phyloP scores from a whole-genome alignment of 2,329 filamentous ascomycete genomes.

The Colletotrichum sidae region DNA sequence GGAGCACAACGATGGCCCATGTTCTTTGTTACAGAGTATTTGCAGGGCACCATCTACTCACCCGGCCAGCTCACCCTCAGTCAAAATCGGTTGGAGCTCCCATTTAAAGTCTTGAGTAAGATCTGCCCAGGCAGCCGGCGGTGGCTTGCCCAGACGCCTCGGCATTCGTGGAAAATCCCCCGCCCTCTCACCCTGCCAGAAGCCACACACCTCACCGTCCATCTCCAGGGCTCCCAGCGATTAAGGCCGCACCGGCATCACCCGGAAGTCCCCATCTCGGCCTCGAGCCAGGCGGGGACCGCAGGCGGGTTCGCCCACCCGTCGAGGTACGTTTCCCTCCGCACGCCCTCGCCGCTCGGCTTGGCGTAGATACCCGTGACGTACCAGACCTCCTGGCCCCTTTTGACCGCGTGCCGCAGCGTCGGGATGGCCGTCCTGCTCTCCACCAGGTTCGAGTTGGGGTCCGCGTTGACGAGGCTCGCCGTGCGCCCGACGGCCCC shows the following conservation, averaged over 20 bases:
- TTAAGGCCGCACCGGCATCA: slow-evolving; percentile 1
- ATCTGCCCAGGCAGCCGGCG: neutral
- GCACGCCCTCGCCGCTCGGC: slow-evolving; percentile 66
- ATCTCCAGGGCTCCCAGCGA: neutral
- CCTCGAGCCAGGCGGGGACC: slow-evolving; percentile 70
- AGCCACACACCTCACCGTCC: neutral
- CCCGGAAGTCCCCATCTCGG: slow-evolving; percentile 55
- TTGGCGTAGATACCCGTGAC: slow-evolving; percentile 78
- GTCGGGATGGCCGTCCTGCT: slow-evolving; percentile 78
- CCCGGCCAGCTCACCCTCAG: no score
- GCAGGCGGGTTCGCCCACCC: slow-evolving; percentile 70
- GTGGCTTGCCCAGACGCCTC: slow-evolving; percentile 11
- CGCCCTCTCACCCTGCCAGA: neutral
- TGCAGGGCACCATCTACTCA: no score
- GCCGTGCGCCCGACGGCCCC: slow-evolving; percentile 63
- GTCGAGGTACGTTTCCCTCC: slow-evolving; percentile 64
- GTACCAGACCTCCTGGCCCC: slow-evolving; percentile 73
- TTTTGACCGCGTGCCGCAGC: slow-evolving; percentile 70
- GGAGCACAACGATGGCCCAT: no score
- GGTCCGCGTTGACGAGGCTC: slow-evolving; percentile 79
- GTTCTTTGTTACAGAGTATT: no score
- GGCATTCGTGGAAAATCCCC: slow-evolving; percentile 23
- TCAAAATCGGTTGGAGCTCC: neutral
- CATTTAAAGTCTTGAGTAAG: neutral
- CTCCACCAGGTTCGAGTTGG: slow-evolving; percentile 82